phyloP scores from a whole-genome alignment of 352 stramenopile genomes.

The Pythium insidiosum region DNA sequence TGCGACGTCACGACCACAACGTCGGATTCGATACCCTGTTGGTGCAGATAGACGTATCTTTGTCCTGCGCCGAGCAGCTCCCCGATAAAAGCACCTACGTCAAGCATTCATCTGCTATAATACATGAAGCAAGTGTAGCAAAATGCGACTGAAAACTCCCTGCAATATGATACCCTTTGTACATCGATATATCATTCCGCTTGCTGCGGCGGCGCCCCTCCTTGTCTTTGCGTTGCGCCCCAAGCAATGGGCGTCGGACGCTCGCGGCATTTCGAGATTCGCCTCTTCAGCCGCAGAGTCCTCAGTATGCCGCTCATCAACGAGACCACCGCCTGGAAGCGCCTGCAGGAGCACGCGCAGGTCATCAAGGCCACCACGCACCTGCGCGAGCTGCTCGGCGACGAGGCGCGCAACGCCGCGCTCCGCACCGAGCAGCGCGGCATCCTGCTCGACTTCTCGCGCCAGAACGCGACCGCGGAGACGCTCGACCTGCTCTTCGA shows the following conservation, averaged over 20 bases:
- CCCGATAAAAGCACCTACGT: too few relatives aligned
- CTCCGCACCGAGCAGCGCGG: slow-evolving; percentile 91
- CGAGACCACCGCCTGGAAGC: slow-evolving; percentile 65
- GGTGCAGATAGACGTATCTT: too few relatives aligned
- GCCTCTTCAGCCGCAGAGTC: too few relatives aligned
- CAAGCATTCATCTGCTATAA: too few relatives aligned
- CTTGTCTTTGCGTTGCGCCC: too few relatives aligned
- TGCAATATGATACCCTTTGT: neutral
- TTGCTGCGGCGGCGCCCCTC: neutral
- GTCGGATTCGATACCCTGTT: too few relatives aligned
- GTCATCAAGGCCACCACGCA: slow-evolving; percentile 81
- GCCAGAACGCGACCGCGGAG: slow-evolving; percentile 88
- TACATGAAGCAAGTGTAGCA: too few relatives aligned
- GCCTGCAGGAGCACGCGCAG: slow-evolving; percentile 58
- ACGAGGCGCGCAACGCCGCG: slow-evolving; percentile 80
- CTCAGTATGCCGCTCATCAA: slow-evolving; percentile 74
- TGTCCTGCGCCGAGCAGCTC: too few relatives aligned
- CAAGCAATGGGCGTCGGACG: too few relatives aligned
- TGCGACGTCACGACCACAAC: too few relatives aligned
- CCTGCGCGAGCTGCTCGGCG: slow-evolving; percentile 85
- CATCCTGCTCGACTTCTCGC: slow-evolving; percentile 93
- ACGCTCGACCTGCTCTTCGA: slow-evolving; percentile 90
- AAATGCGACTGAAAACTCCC: neutral
- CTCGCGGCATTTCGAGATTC: too few relatives aligned
- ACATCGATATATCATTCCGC: slow-evolving; percentile 1